phyloP scores from a whole-genome alignment of 2,329 filamentous ascomycete genomes.

The Ophiocordyceps australis region DNA sequence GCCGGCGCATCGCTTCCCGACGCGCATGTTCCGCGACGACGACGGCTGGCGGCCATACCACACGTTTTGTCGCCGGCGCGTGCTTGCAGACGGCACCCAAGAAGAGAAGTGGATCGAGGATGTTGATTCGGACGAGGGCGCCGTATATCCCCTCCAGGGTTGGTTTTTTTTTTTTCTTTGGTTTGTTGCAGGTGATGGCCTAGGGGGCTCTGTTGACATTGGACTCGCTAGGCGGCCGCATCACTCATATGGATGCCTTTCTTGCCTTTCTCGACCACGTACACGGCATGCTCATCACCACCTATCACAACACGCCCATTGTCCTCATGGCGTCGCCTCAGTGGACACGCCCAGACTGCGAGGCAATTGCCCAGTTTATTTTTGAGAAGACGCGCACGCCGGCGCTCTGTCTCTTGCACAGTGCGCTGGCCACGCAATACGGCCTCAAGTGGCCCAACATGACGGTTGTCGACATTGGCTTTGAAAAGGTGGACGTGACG shows the following conservation, averaged over 20 bases:
- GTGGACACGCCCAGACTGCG: slow-evolving; percentile 78
- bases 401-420: slow-evolving; percentile 78
- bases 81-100: slow-evolving; percentile 27
- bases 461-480: slow-evolving; percentile 81
- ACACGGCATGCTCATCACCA: slow-evolving; percentile 73
- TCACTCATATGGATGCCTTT: slow-evolving; percentile 83
- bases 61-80: slow-evolving; percentile 47
- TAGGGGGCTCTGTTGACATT: not conserved
- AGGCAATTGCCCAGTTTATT: slow-evolving; percentile 79
- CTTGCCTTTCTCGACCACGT: slow-evolving; percentile 86
- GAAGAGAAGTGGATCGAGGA: slow-evolving; percentile 81
- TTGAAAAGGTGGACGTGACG: slow-evolving; percentile 81
- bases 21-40: slow-evolving; percentile 86
- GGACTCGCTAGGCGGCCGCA: slow-evolving; percentile 48
- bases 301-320: slow-evolving; percentile 91
- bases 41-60: slow-evolving; percentile 62
- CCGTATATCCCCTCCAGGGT: slow-evolving; percentile 68
- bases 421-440: slow-evolving; percentile 74
- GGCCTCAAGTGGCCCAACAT: slow-evolving; percentile 59
- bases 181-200: not conserved
- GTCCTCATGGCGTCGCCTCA: slow-evolving; percentile 76
- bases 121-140: slow-evolving; percentile 70
- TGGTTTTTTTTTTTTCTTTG: slow-evolving; percentile 5
- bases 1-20: slow-evolving; percentile 69
- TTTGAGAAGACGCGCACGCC: slow-evolving; percentile 97